A percentile compares a stretch with the other conserved stretches of the same genome.
Evolutionary conservation across 306 rosid genomes (phyloP).

Genomic region (Trifolium dubium): DNA sequence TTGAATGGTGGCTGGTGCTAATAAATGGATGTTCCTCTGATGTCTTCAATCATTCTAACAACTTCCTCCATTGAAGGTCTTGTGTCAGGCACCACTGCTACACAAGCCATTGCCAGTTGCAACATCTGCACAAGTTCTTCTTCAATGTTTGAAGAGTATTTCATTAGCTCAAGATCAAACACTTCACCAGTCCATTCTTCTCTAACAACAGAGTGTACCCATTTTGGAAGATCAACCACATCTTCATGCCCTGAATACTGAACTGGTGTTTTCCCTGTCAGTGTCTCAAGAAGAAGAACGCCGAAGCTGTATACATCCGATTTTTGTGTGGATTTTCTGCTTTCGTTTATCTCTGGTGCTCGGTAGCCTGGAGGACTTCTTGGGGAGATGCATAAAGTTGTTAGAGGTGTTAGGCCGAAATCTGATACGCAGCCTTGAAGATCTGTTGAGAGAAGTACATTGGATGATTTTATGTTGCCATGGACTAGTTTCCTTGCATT

Average conservation of each 20-base stretch:
- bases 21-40: constrained; percentile 54
- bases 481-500: constrained; percentile 74
- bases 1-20: constrained; percentile 55
- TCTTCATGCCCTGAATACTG: constrained; percentile 77
- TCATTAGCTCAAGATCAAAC: constrained; percentile 86
- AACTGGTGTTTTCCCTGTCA: constrained; percentile 81
- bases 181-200: constrained; percentile 99
- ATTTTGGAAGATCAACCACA: constrained; percentile 79
- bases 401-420: constrained; percentile 74
- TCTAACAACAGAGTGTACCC: constrained; percentile 88
- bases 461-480: constrained; percentile 91
- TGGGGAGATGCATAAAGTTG: constrained; percentile 54
- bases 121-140: constrained; percentile 96
- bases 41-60: constrained; percentile 71
- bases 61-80: constrained; percentile 90
- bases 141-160: constrained; percentile 69
- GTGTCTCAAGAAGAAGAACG: constrained; percentile 85
- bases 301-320: constrained; percentile 88
- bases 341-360: constrained; percentile 76
- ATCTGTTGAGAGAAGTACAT: constrained; percentile 72
- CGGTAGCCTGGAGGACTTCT: constrained; percentile 67
- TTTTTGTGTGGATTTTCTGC: constrained; percentile 65
- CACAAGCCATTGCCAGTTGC: constrained; percentile 94
- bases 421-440: constrained; percentile 73
- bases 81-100: constrained; percentile 68